A percentile compares a stretch with the other conserved stretches of the same genome.
These are phyloP conservation scores for Durotheca rogersii DNA, from an alignment of 495 filamentous ascomycete genomes.

Conservation along the genomic window DNA sequence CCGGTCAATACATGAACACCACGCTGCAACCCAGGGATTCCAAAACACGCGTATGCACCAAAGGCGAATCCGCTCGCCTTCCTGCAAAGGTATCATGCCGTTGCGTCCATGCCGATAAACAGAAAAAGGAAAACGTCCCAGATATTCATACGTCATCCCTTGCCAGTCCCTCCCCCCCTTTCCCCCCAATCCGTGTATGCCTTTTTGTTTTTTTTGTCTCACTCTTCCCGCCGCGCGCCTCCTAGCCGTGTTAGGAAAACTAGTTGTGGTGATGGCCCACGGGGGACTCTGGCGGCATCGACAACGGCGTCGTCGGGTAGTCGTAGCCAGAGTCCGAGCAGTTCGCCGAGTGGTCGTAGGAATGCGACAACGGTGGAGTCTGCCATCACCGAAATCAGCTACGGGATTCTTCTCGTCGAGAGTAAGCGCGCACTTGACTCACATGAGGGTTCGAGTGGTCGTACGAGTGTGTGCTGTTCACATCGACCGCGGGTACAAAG, in stretches of 20 bases:
- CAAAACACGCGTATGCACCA: slow-evolving; percentile 19
- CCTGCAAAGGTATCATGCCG: slow-evolving; percentile 25
- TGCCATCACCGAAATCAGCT: slow-evolving; percentile 56
- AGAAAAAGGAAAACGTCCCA: slow-evolving; percentile 13
- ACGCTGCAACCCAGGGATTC: slow-evolving; percentile 30
- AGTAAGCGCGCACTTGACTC: slow-evolving; percentile 52
- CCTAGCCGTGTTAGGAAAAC: too few species aligned
- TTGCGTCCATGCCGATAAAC: slow-evolving; percentile 20
- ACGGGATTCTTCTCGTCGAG: slow-evolving; percentile 42
- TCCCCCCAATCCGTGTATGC: slow-evolving; percentile 7
- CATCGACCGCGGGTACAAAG: slow-evolving; percentile 73
- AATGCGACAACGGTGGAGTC: slow-evolving; percentile 84
- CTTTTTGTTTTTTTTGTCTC: neutral
- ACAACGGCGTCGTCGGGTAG: slow-evolving; percentile 68
- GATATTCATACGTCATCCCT: slow-evolving; percentile 11
- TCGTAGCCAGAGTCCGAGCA: slow-evolving; percentile 60
- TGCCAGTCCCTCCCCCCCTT: too few species aligned
- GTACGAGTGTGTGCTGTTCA: slow-evolving; percentile 61
- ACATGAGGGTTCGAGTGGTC: slow-evolving; percentile 67
- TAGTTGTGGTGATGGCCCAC: slow-evolving; percentile 40
- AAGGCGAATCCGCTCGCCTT: slow-evolving; percentile 34
- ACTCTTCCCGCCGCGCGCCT: too few species aligned
- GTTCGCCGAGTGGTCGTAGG: slow-evolving; percentile 70
- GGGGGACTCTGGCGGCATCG: slow-evolving; percentile 69
- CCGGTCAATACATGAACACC: slow-evolving; percentile 25